phyloP scores from a whole-genome alignment of 164 flowering plant genomes.

The Nelumbo lutea region DNA sequence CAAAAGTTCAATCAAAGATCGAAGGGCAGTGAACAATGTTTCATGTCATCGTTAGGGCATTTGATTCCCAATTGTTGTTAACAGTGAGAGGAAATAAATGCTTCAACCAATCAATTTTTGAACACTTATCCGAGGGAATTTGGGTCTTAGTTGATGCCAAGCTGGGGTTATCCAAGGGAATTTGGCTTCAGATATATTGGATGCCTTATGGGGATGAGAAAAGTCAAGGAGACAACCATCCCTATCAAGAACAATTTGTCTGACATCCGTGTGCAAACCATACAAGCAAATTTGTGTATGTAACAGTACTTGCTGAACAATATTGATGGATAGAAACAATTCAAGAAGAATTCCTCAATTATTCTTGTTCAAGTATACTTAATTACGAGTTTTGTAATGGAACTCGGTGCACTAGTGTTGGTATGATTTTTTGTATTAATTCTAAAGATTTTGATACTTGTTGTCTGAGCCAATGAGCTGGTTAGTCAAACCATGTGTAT shows the following conservation, averaged over 20 bases:
- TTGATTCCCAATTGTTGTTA: too few relatives aligned
- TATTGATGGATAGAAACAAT: too few relatives aligned
- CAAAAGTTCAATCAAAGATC: background rate
- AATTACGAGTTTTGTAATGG: too few relatives aligned
- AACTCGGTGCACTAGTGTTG: too few relatives aligned
- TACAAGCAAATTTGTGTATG: background rate
- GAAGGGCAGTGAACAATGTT: too few relatives aligned
- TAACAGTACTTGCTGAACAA: background rate
- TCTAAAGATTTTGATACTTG: too few relatives aligned
- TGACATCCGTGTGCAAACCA: background rate
- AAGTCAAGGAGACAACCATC: background rate
- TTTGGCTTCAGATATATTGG: background rate
- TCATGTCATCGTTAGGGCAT: too few relatives aligned
- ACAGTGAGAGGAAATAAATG: background rate
- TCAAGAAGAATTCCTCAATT: too few relatives aligned
- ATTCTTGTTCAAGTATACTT: too few relatives aligned
- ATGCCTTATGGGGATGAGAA: background rate
- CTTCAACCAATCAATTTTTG: background rate
- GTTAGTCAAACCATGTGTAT: background rate
- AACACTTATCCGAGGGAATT: background rate
- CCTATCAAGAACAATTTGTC: background rate
- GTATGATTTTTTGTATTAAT: too few relatives aligned
- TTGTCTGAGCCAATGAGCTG: too few relatives aligned
- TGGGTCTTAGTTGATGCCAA: too few relatives aligned
- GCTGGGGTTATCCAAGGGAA: background rate